These are phyloP conservation scores for Trypanosoma avium DNA, from an alignment of 208 protist genomes.

Conservation along the genomic window DNA sequence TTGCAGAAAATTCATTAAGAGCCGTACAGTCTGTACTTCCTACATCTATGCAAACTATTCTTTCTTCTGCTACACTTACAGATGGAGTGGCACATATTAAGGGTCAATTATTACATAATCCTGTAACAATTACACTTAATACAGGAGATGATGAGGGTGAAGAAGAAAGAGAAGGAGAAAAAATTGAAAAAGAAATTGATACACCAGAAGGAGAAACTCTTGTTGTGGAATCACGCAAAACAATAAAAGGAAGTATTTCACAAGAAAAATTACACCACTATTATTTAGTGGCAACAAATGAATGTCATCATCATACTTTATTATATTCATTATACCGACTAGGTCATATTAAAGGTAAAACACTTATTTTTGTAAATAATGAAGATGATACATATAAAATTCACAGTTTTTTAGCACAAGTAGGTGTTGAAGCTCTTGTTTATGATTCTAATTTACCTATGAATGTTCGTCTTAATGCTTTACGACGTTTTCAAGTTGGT, in stretches of 20 bases:
- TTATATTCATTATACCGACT: slow-evolving; percentile 94
- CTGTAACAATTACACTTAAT: slow-evolving; percentile 88
- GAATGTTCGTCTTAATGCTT: slow-evolving; percentile 94
- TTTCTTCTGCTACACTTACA: slow-evolving; percentile 95
- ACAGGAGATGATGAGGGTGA: slow-evolving; percentile 63
- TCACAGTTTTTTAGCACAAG: slow-evolving; percentile 96
- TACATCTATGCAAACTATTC: slow-evolving; percentile 88
- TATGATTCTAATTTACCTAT: slow-evolving; percentile 96
- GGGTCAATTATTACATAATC: slow-evolving; percentile 93
- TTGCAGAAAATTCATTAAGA: slow-evolving; percentile 92
- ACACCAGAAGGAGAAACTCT: slow-evolving; percentile 21
- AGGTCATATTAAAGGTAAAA: slow-evolving; percentile 92
- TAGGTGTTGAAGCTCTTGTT: slow-evolving; percentile 91
- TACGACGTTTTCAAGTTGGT: slow-evolving; percentile 95
- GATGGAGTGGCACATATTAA: slow-evolving; percentile 92
- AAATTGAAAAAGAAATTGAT: slow-evolving; percentile 31
- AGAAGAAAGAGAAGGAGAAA: slow-evolving; percentile 36
- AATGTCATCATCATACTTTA: slow-evolving; percentile 93
- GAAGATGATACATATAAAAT: slow-evolving; percentile 94
- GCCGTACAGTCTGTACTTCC: slow-evolving; percentile 87
- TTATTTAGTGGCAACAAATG: slow-evolving; percentile 87
- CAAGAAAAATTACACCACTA: slow-evolving; percentile 75
- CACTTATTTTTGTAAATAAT: slow-evolving; percentile 96
- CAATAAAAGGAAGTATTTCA: slow-evolving; percentile 33
- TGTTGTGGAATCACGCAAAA: slow-evolving; percentile 72